A percentile compares a stretch with the other conserved stretches of the same genome.
These are phyloP conservation scores for Warburgia ugandensis DNA, from an alignment of 164 flowering plant genomes.

Conservation along the genomic window DNA sequence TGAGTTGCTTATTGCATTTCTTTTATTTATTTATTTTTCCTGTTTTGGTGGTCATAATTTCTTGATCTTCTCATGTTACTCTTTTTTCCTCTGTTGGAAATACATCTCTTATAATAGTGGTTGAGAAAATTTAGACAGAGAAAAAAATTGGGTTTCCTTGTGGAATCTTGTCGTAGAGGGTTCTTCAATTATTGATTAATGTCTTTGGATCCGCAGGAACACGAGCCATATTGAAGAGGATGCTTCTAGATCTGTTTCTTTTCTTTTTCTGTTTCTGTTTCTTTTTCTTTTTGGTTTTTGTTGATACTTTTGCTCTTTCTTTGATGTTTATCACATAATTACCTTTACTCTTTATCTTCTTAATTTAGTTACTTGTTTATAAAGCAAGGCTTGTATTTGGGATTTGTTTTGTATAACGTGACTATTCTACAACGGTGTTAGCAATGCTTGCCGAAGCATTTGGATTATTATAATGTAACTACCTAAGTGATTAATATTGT, in stretches of 20 bases:
- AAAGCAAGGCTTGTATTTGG: too few relatives aligned
- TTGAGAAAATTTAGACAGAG: not conserved
- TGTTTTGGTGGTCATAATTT: not conserved
- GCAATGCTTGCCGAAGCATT: too few relatives aligned
- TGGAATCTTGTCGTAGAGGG: not conserved
- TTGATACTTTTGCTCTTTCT: not conserved
- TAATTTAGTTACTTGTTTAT: too few relatives aligned
- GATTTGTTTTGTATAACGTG: too few relatives aligned
- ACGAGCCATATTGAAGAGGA: constrained; percentile 1
- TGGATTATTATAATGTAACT: too few relatives aligned
- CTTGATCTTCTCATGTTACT: not conserved
- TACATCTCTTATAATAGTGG: not conserved
- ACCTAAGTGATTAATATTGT: too few relatives aligned
- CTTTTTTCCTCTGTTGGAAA: not conserved
- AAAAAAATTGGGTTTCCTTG: not conserved
- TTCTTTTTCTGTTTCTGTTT: not conserved
- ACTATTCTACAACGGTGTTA: too few relatives aligned
- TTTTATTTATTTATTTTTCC: too few relatives aligned
- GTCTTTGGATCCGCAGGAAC: not conserved
- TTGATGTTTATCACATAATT: not conserved
- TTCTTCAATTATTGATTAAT: not conserved
- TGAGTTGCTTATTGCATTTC: too few relatives aligned
- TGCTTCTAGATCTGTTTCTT: not conserved
- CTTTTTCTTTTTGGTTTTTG: not conserved
- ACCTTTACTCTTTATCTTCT: not conserved